Evolutionary conservation across 2,329 filamentous ascomycete species (phyloP).

Genomic region (Ophiocordyceps camponoti-rufipedis): DNA sequence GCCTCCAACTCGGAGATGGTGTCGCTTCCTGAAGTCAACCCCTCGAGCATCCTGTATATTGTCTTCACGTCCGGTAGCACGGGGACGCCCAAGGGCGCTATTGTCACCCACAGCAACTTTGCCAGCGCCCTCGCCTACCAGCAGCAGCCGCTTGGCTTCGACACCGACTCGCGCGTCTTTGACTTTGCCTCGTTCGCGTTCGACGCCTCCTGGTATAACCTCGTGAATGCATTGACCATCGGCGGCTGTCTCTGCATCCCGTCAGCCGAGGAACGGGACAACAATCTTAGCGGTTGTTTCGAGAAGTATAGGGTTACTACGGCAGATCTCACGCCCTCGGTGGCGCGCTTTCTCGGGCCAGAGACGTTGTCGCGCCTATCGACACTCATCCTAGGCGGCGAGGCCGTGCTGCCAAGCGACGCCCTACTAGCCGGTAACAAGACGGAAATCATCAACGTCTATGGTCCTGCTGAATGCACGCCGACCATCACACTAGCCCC

Average conservation of each 20-base stretch:
- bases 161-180: constrained; percentile 4
- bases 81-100: constrained; percentile 9
- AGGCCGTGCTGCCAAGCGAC: constrained; percentile 2
- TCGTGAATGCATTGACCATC: constrained; percentile 4
- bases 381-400: constrained; percentile 6
- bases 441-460: constrained; percentile 6
- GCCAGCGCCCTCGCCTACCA: constrained; percentile 5
- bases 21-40: constrained; percentile 1
- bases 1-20: background rate
- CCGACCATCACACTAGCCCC: constrained; percentile 1
- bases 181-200: constrained; percentile 9
- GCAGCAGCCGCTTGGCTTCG: constrained; percentile 5
- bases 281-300: constrained; percentile 3
- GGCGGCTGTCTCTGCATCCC: constrained; percentile 8
- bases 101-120: constrained; percentile 5
- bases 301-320: constrained; percentile 2
- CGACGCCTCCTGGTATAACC: constrained; percentile 6
- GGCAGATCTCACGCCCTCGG: constrained; percentile 5
- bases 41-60: constrained; percentile 4
- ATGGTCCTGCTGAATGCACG: constrained; percentile 8
- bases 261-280: constrained; percentile 2
- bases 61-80: constrained; percentile 7
- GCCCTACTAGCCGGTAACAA: constrained; percentile 2
- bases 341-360: constrained; percentile 4
- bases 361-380: constrained; percentile 2